A percentile compares a stretch with the other conserved stretches of the same genome.
Evolutionary conservation across 1,139 yeast genomes (phyloP).

Genomic region (Candida tropicalis): DNA sequence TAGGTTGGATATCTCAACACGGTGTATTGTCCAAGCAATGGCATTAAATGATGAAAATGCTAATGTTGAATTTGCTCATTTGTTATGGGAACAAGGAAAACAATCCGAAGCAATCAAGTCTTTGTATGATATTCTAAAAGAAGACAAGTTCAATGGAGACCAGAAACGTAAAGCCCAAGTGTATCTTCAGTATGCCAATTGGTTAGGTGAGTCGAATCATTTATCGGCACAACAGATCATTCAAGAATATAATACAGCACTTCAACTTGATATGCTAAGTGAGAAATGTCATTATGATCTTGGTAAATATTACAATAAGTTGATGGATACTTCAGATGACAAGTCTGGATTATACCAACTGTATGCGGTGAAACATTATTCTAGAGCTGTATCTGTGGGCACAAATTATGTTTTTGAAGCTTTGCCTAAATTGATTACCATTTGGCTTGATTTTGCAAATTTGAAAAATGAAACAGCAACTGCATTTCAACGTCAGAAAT

Average conservation of each 20-base stretch:
- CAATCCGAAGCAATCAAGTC: conserved; percentile 81
- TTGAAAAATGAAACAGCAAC: conserved; percentile 30
- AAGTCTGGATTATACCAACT: conserved; percentile 66
- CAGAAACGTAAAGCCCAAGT: conserved; percentile 45
- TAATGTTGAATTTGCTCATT: conserved; percentile 77
- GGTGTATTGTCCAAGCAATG: conserved; percentile 71
- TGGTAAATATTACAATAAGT: conserved; percentile 78
- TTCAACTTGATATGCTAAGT: conserved; percentile 61
- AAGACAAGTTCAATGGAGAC: conserved; percentile 18
- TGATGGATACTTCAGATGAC: conserved; percentile 62
- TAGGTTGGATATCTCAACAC: conserved; percentile 74
- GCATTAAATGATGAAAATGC: conserved; percentile 53
- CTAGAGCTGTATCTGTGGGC: conserved; percentile 70
- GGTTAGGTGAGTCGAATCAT: conserved; percentile 89
- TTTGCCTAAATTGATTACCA: conserved; percentile 82
- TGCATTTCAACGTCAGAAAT: conserved; percentile 28
- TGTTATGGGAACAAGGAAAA: conserved; percentile 90
- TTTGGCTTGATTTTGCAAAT: conserved; percentile 85
- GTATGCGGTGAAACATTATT: conserved; percentile 63
- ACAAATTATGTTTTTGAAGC: conserved; percentile 78
- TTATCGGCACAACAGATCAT: conserved; percentile 76
- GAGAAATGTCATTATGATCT: conserved; percentile 80
- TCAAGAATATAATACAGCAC: conserved; percentile 65
- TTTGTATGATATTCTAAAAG: conserved; percentile 46
- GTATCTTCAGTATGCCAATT: conserved; percentile 78